Conservation (phyloP, 1,284 basidiomycete genomes). For the Cryptococcus neoformans region DNA sequence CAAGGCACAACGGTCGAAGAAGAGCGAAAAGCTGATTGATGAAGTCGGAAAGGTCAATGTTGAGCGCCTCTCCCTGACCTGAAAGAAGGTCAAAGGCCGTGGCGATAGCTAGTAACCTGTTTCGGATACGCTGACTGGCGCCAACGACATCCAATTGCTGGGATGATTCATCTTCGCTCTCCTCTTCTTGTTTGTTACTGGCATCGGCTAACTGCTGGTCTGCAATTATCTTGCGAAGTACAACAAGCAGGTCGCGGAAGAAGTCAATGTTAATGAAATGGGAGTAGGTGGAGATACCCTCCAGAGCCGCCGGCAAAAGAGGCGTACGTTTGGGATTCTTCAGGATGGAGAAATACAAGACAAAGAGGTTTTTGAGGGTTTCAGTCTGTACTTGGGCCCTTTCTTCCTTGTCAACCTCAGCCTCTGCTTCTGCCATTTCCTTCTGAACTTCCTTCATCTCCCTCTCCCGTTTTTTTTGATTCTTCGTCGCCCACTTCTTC, state of each 20-base stretch:
- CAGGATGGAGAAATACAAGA: constrained; percentile 94
- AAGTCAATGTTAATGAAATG: constrained; percentile 99
- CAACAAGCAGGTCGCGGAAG: constrained; percentile 90
- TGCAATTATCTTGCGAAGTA: constrained; percentile 73
- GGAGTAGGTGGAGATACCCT: constrained; percentile 88
- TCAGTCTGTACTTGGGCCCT: constrained; percentile 86
- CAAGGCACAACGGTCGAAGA: constrained; percentile 52
- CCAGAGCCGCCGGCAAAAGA: constrained; percentile 81
- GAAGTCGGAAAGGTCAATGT: constrained; percentile 92
- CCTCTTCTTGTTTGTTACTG: constrained; percentile 47
- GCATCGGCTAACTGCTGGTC: constrained; percentile 51
- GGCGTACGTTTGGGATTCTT: constrained; percentile 81
- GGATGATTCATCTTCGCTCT: constrained; percentile 47
- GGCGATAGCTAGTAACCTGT: constrained; percentile 79
- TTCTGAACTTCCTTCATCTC: constrained; percentile 80
- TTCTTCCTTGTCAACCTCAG: constrained; percentile 91
- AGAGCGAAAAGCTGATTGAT: constrained; percentile 57
- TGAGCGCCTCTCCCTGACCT: constrained; percentile 97
- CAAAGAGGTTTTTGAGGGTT: constrained; percentile 95
- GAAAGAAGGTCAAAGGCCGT: constrained; percentile 95
- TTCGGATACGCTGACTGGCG: constrained; percentile 54
- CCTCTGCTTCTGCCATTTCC: constrained; percentile 91
- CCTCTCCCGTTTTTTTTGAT: constrained; percentile 71
- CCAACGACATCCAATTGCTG: constrained; percentile 39
- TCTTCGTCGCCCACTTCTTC: constrained; percentile 77